Evolutionary conservation across 2,329 filamentous ascomycete species (phyloP).

Genomic region (Penicillium hesseltinei): DNA sequence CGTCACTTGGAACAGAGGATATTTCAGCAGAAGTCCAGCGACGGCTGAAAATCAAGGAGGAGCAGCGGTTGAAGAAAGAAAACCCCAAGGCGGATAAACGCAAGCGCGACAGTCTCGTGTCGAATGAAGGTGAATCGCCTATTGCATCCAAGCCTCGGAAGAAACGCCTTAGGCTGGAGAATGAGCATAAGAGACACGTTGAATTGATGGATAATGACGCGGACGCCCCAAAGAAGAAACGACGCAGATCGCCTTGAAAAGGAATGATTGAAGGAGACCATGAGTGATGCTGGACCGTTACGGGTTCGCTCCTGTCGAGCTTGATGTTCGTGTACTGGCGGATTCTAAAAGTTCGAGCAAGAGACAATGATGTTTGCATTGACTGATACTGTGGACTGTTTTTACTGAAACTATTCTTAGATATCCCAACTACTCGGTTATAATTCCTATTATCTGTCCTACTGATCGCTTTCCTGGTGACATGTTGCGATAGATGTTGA

Average conservation of each 20-base stretch:
- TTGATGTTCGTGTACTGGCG: neutral
- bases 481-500: no score
- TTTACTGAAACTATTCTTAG: neutral
- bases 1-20: constrained; percentile 42
- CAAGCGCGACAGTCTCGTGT: constrained; percentile 40
- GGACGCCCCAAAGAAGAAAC: constrained; percentile 7
- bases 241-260: neutral
- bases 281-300: neutral
- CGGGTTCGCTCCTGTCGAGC: neutral
- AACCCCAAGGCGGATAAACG: constrained; percentile 39
- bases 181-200: constrained; percentile 6
- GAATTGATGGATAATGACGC: constrained; percentile 1
- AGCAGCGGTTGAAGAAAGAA: constrained; percentile 30
- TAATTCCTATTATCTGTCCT: neutral
- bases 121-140: constrained; percentile 26
- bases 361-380: neutral
- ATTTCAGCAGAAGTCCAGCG: constrained; percentile 48
- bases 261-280: neutral
- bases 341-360: neutral
- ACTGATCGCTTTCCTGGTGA: neutral
- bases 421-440: neutral
- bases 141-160: constrained; percentile 16
- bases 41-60: constrained; percentile 44
- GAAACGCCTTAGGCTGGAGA: constrained; percentile 21
- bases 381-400: neutral